A percentile compares a stretch with the other conserved stretches of the same genome.
Conservation (phyloP, 345 rosid species). For the Salix caprea region DNA sequence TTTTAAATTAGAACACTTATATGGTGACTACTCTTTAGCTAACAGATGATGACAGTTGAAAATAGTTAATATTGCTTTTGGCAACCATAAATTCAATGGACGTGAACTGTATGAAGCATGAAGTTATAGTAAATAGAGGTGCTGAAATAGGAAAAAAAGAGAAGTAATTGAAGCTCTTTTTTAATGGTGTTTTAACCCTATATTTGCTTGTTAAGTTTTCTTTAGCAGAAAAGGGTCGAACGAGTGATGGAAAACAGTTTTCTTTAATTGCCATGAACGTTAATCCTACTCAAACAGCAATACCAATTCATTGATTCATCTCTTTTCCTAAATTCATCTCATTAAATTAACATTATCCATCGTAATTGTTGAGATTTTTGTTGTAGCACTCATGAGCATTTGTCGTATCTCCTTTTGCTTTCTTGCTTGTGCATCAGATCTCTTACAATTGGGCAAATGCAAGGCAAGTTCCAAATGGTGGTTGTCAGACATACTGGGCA, state of each 20-base stretch:
- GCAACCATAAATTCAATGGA: not conserved
- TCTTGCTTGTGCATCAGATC: conserved; percentile 39
- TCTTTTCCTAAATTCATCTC: not conserved
- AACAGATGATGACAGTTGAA: not conserved
- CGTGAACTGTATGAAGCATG: not conserved
- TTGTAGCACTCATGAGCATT: not conserved
- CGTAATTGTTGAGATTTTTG: not conserved
- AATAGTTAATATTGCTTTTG: not conserved
- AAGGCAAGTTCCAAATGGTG: conserved; percentile 98
- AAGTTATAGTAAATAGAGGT: not conserved
- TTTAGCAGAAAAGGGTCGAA: not conserved
- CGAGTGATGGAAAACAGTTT: not conserved
- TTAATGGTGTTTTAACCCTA: not conserved
- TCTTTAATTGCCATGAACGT: not conserved
- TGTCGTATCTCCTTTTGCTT: not conserved
- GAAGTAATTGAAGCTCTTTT: not conserved
- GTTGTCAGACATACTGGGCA: conserved; percentile 93
- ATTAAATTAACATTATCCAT: not conserved
- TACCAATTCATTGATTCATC: not conserved
- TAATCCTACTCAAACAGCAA: not conserved
- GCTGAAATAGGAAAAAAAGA: not conserved
- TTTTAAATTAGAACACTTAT: not conserved
- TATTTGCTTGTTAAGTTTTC: not conserved
- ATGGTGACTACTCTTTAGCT: not conserved
- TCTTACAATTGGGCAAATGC: conserved; percentile 97